Conservation (phyloP, 208 protist genomes). For the Crithidia expoeki region DNA sequence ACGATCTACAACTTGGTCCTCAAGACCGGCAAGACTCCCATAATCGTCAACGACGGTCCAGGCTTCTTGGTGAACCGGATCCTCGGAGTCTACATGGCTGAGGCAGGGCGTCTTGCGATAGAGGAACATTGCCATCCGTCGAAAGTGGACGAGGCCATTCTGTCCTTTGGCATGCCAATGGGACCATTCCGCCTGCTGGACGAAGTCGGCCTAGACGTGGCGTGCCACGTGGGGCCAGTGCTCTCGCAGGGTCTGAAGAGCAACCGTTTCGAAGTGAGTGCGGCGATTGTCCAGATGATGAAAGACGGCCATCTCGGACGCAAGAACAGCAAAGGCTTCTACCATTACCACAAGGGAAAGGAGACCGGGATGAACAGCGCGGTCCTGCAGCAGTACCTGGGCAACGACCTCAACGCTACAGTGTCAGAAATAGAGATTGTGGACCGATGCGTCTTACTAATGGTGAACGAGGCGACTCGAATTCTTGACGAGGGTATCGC, state of each 20-base stretch:
- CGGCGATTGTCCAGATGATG: conserved; percentile 61
- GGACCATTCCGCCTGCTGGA: conserved; percentile 91
- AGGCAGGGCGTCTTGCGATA: conserved; percentile 67
- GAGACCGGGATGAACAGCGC: conserved; percentile 56
- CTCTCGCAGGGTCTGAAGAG: conserved; percentile 67
- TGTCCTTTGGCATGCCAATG: conserved; percentile 93
- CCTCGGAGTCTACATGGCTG: conserved; percentile 87
- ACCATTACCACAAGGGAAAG: conserved; percentile 81
- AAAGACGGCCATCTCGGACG: conserved; percentile 73
- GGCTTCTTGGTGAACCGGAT: conserved; percentile 90
- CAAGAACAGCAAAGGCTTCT: conserved; percentile 92
- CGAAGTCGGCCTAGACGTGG: conserved; percentile 93
- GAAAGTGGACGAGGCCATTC: conserved; percentile 76
- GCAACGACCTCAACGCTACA: conserved; percentile 31
- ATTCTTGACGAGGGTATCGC: conserved; percentile 80
- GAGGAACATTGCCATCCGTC: conserved; percentile 60
- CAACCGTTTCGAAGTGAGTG: conserved; percentile 63
- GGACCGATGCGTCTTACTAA: conserved; percentile 82
- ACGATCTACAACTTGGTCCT: conserved; percentile 79
- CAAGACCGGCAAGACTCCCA: conserved; percentile 90
- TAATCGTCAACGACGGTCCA: conserved; percentile 89
- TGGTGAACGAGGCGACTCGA: conserved; percentile 84
- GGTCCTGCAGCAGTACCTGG: conserved; percentile 40
- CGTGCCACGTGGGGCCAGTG: conserved; percentile 73
- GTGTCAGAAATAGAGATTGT: conserved; percentile 67